Conservation (phyloP, 2,329 filamentous ascomycete genomes). For the Diplodia scrobiculata region DNA sequence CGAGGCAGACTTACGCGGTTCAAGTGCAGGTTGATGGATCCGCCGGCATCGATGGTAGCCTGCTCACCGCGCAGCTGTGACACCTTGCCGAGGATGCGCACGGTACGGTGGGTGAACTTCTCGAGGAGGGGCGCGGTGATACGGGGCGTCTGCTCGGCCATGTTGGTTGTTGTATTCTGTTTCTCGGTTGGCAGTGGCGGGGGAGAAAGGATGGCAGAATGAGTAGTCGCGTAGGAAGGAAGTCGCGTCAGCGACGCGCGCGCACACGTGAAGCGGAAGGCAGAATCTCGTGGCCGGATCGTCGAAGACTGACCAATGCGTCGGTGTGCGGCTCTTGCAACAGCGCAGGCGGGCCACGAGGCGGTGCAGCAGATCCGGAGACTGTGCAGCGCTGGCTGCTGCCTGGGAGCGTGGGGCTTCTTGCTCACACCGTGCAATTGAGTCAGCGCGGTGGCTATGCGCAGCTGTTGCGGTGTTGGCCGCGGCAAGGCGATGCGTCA, state of each 20-base stretch:
- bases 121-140: conserved; percentile 79
- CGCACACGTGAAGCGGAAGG: conserved; percentile 11
- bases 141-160: conserved; percentile 77
- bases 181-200: background rate
- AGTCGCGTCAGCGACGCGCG: conserved; percentile 8
- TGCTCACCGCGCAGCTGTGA: conserved; percentile 77
- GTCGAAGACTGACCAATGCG: background rate
- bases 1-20: conserved; percentile 61
- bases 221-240: conserved; percentile 12
- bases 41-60: conserved; percentile 77
- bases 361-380: background rate
- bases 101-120: conserved; percentile 68
- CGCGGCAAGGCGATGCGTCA: conserved; percentile 9
- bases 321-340: background rate
- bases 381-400: background rate
- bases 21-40: conserved; percentile 71
- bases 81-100: conserved; percentile 85
- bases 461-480: background rate
- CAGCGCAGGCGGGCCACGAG: background rate
- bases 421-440: conserved; percentile 8
- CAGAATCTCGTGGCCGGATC: background rate
- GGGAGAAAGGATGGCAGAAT: background rate
- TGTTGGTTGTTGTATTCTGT: conserved; percentile 40
- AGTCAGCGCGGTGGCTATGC: conserved; percentile 23
- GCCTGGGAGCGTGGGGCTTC: background rate